Evolutionary conservation across 495 filamentous ascomycete species (phyloP), one percentile per base, ranked within the genome.

Genomic region (Neurospora pannonica): DNA sequence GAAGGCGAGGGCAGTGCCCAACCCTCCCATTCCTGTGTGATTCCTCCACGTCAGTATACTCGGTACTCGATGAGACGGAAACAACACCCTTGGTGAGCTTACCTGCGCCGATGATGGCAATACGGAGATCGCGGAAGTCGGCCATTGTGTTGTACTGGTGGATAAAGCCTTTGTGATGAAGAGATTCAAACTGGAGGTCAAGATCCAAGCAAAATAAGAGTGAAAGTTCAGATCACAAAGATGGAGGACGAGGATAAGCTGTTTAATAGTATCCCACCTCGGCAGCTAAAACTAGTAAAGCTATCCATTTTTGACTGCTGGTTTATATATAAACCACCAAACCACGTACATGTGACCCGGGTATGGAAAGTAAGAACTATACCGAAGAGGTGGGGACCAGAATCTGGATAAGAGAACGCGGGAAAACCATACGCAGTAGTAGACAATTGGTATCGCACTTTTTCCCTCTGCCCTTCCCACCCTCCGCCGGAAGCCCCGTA

Each of bases 11-110:
- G 92, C 92, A 69, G 82, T 87, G 54, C 92, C 90, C 42, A 95
- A 83, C 38, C 92, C 92, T 37, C 92, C 92, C 92, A 94, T 94
- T 72, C 92, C 92, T 91, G 77, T 72, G 43, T 31, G 48, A 28
- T 60, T 60, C 21, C 10, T 31, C 24, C 10, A 19, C 17, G 71
- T 74, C 34, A 77, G 75, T 28, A 74, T 38, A 74, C 71, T 74
- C 38, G 19, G 70, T 43, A 36, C 37, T 19, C 6, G 31, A n/a
- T 17, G 8, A 72, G 37, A 39, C 7, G 37, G 8, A 72, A 28
- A 48, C 21, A 40, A 34, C 24, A 38, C 31, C 62, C 28, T 60
- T 67, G 54, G 24, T 54, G 4, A 54, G 31, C 76, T 70, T 79
- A 85, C 84, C 84, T 40, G 83, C 81, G 77, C 84, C 84, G 74